These are phyloP conservation scores for Aspergillus piperis DNA, from an alignment of 2,329 filamentous ascomycete species.

Conservation along the genomic window DNA sequence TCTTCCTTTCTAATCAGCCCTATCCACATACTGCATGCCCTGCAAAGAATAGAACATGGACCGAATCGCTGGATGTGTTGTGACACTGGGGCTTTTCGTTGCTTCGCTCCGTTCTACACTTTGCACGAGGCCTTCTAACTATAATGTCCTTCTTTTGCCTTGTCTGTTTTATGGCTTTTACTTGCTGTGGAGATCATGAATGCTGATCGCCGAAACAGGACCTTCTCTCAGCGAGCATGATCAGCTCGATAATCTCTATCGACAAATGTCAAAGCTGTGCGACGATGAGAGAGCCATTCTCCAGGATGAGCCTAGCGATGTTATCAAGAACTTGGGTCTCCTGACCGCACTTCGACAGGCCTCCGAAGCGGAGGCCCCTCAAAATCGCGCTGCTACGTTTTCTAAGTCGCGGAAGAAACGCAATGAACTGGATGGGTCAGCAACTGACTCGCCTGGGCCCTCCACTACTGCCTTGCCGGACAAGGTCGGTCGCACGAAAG, in stretches of 20 bases:
- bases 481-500: conserved; percentile 48
- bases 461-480: conserved; percentile 42
- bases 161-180: background rate
- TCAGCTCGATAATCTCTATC: conserved; percentile 48
- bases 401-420: conserved; percentile 51
- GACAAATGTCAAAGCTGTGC: conserved; percentile 49
- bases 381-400: conserved; percentile 39
- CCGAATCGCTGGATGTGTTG: background rate
- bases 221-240: conserved; percentile 44
- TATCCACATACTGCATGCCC: too few species aligned
- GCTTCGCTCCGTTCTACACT: too few species aligned
- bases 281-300: conserved; percentile 53
- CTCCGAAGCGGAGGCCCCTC: conserved; percentile 48
- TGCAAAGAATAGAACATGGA: background rate
- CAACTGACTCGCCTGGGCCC: conserved; percentile 48
- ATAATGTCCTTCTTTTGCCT: background rate
- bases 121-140: background rate
- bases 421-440: conserved; percentile 46
- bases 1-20: background rate
- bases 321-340: conserved; percentile 53
- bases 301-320: conserved; percentile 51
- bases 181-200: background rate
- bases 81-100: background rate
- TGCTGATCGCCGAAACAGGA: conserved; percentile 28
- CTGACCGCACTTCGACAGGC: conserved; percentile 52